Evolutionary conservation across 2,329 filamentous ascomycete genomes (phyloP), one percentile per base, ranked within the genome.

Genomic region (Cordyceps javanica): DNA sequence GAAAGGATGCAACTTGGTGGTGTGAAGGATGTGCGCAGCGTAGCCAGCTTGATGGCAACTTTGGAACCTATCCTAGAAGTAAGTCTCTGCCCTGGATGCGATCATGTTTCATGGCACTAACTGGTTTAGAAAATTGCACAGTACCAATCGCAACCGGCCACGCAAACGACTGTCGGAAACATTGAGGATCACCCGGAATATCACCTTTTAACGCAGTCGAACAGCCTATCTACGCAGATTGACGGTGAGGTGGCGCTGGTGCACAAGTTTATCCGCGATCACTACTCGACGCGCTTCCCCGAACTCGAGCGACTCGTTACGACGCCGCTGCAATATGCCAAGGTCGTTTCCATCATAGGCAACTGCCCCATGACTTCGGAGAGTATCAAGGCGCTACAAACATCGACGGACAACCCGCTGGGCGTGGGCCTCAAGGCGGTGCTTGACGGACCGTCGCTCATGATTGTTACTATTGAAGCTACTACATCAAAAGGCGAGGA

Each of bases 401-500:
- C 83, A 16, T 90, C 88, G 3, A 83, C 86, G 8, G 82, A 95
- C 60, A 97, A 97, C 67, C 78, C 89, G 10, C 79, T 96, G 6
- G 86, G 87, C 16, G 80, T 83, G 57, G 85, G 90, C 1, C 80
- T 99, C 39, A 88, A 88, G 67, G 84, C 86, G 2, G 87, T 97
- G 1, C 78, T 99, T 14, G 91, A 96, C 69, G 90, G 91, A 0
- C 91, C 94, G 1, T 90, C 90, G 0, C 77, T 97, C 66, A 97
- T 99, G 92, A 90, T 95, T 60, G 92, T 99, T 53, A 93, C 91
- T 0, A 88, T 97, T 11, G 94, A 97, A 75, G 93, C 91, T 30
- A 96, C 92, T 5, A 94, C 89, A 2, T 94, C 91, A 13, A 87
- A 90, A 65, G 93, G 93, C 5, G 84, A 85, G 32, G 83, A 90